Base-by-base conservation (phyloP, 306 rosid genomes). In the Ammopiptanthus mongolicus region DNA sequence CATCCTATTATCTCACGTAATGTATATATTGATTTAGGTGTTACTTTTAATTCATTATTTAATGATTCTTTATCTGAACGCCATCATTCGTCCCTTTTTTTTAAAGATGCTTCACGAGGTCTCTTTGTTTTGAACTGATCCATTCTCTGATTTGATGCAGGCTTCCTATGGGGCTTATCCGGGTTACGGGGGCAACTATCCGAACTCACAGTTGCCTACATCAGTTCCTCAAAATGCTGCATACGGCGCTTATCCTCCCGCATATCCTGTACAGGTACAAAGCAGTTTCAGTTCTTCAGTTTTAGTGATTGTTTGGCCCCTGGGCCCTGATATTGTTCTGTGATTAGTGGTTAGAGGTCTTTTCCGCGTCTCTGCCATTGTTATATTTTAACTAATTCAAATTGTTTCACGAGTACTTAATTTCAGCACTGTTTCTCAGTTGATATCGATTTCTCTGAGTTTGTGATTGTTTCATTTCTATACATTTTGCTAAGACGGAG, bases 261-360 rank as follows among this genome's bases (percentile, higher is more conserved):
- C 98, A 21, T 96, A 96, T 80, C 92, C 99, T 68, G 89, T 83
- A 25, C 99, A 96, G 98, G 99, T 96, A 71, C 57, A 21, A 33
- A 69, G 23, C 69, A 77, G 65, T 48, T 53, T 36, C 29, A 29
- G n/a, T 19, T n/a, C 4, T 42, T 14, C n/a, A 25, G 25, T 42
- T 62, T 46, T 29, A 10, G 25, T 66, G 65, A 29, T 73, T 65
- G 7, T 65, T 59, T 73, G 29, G 53, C 50, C 23, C 70, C 28
- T n/a, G 36, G 8, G 15, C n/a, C n/a, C n/a, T n/a, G n/a, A n/a
- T n/a, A n/a, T 23, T 36, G 33, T 44, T 61, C 18, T 12, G 18
- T 18, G 62, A 14, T 50, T 21, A 47, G 37, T 18, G 21, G 9
- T 2, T 37, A 44, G 11, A 34, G 8, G 15, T 71, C 39, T 61